A percentile compares a stretch with the other conserved stretches of the same genome.
Conservation (phyloP, 2,329 filamentous ascomycete species). For the Diatrype stigma region DNA sequence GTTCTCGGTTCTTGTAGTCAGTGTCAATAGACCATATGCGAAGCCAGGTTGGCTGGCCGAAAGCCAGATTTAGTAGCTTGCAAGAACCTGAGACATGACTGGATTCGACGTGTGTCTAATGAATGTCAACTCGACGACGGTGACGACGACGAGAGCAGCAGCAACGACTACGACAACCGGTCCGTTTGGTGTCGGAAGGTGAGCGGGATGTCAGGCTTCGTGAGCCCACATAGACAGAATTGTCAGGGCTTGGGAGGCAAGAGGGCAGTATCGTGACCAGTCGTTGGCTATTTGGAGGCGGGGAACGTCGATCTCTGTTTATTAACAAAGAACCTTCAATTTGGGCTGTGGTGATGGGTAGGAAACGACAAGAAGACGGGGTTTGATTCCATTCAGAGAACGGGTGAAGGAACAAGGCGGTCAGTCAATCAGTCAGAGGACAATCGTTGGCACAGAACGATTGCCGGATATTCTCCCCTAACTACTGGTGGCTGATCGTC, state of each 20-base stretch:
- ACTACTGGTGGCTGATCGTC: no score
- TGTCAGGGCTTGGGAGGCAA: neutral
- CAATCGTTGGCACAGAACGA: no score
- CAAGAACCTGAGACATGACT: conserved; percentile 35
- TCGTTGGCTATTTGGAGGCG: neutral
- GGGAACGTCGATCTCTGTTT: neutral
- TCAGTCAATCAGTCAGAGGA: no score
- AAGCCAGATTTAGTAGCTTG: conserved; percentile 36
- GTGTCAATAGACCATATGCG: conserved; percentile 21
- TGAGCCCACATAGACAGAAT: neutral
- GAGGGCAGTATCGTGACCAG: neutral
- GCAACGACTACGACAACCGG: conserved; percentile 9
- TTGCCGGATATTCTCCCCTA: no score
- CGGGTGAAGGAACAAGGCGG: neutral
- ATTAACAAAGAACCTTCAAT: neutral
- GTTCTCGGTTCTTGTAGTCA: conserved; percentile 9
- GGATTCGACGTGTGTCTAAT: conserved; percentile 18
- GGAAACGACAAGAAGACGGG: neutral
- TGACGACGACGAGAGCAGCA: conserved; percentile 2
- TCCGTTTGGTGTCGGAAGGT: neutral
- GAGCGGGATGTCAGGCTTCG: neutral
- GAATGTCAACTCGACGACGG: conserved; percentile 15
- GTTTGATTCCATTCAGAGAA: neutral
- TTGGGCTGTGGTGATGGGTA: neutral
- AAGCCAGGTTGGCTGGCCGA: conserved; percentile 32